phyloP scores from a whole-genome alignment of 352 stramenopile species.

The Elongisporangium senticosum region DNA sequence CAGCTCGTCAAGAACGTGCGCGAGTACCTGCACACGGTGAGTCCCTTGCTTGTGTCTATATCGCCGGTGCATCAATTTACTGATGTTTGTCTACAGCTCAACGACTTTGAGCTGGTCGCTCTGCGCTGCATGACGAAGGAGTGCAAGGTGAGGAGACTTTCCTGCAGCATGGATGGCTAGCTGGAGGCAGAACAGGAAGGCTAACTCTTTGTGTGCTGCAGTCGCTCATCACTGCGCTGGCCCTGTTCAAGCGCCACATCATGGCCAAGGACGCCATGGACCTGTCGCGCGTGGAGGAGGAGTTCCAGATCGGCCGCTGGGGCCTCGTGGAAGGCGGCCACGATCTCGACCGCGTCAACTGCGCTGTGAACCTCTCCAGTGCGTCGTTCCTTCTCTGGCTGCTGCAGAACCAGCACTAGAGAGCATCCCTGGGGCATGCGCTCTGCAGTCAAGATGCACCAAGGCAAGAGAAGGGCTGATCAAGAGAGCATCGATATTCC shows the following conservation, averaged over 20 bases:
- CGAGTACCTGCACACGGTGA: conserved; percentile 50
- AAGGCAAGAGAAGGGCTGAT: conserved; percentile 2
- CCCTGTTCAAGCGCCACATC: conserved; percentile 81
- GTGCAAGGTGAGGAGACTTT: conserved; percentile 56
- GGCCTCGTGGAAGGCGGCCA: conserved; percentile 85
- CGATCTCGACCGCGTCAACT: conserved; percentile 87
- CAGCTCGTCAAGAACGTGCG: conserved; percentile 60
- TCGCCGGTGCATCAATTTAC: conserved; percentile 4
- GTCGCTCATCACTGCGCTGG: conserved; percentile 79
- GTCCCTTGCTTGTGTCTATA: not conserved
- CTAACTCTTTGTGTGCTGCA: conserved; percentile 10
- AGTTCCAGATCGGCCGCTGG: conserved; percentile 88
- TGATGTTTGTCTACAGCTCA: conserved; percentile 27
- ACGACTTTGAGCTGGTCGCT: conserved; percentile 69
- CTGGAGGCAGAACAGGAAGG: conserved; percentile 2
- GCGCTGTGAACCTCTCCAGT: conserved; percentile 73
- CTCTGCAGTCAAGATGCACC: conserved; percentile 1
- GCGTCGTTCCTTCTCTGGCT: conserved; percentile 83
- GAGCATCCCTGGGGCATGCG: not conserved
- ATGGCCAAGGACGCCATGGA: conserved; percentile 84
- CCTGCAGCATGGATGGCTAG: not conserved
- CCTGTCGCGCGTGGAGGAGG: conserved; percentile 76
- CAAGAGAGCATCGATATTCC: not conserved
- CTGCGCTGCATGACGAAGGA: conserved; percentile 77
- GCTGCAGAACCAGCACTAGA: conserved; percentile 62